A percentile compares a stretch with the other conserved stretches of the same genome.
Evolutionary conservation across 2,329 filamentous ascomycete species (phyloP).

Genomic region (Alternaria rosae): DNA sequence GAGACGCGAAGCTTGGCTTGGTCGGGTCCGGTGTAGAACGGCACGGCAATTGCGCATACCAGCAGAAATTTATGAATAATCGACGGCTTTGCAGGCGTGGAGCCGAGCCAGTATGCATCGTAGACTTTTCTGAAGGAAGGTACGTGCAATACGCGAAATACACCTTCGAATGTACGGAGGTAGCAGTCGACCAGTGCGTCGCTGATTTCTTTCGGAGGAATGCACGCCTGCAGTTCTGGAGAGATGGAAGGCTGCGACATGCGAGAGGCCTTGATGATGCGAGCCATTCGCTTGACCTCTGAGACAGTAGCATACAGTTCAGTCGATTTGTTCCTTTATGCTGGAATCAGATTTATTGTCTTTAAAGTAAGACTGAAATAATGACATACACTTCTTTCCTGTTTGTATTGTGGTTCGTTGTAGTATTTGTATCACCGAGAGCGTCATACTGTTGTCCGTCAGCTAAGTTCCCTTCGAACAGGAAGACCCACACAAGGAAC

Average conservation of each 20-base stretch:
- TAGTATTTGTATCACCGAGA: constrained; percentile 22
- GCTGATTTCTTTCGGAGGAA: constrained; percentile 57
- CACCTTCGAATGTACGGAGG: constrained; percentile 56
- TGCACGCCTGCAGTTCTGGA: constrained; percentile 46
- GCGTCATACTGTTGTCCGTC: constrained; percentile 23
- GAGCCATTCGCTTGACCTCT: constrained; percentile 61
- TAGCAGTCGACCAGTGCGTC: constrained; percentile 61
- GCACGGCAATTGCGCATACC: constrained; percentile 44
- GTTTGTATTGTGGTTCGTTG: constrained; percentile 50
- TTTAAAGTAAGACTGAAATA: not conserved
- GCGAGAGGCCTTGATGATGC: constrained; percentile 58
- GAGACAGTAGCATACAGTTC: constrained; percentile 30
- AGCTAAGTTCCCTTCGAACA: not conserved
- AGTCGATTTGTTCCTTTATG: constrained; percentile 24
- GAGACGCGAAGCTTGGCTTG: constrained; percentile 51
- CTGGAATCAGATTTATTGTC: not conserved
- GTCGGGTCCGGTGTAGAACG: constrained; percentile 59
- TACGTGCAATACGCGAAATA: constrained; percentile 61
- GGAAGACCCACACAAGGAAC: fast-evolving
- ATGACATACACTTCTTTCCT: constrained; percentile 38
- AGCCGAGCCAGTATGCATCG: constrained; percentile 58
- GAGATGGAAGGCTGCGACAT: constrained; percentile 54
- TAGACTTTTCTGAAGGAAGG: constrained; percentile 60
- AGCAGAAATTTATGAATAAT: constrained; percentile 61
- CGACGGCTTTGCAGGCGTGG: constrained; percentile 52